Evolutionary conservation across 2,329 filamentous ascomycete genomes (phyloP).

Genomic region (Aquanectria penicillioides): DNA sequence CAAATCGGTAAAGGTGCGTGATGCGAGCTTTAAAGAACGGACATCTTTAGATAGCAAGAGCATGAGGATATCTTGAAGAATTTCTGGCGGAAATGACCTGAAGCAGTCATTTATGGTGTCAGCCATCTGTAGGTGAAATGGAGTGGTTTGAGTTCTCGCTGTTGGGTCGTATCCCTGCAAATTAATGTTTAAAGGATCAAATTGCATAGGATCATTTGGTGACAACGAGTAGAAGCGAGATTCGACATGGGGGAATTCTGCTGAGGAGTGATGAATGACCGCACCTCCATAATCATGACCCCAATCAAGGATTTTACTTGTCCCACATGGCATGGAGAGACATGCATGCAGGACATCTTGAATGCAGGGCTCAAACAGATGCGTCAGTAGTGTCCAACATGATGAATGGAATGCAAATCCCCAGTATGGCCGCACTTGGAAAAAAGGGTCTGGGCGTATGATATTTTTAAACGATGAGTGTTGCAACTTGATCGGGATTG

Average conservation of each 20-base stretch:
- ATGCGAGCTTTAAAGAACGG: background rate
- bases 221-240: background rate
- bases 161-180: no score
- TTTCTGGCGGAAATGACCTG: constrained; percentile 1
- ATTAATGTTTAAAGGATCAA: background rate
- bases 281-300: constrained; percentile 17
- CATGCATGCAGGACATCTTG: constrained; percentile 4
- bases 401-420: constrained; percentile 18
- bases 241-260: background rate
- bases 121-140: background rate
- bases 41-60: constrained; percentile 7
- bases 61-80: constrained; percentile 15
- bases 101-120: background rate
- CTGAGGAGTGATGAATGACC: background rate
- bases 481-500: background rate
- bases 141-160: background rate
- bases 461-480: background rate
- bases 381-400: constrained; percentile 14
- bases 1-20: constrained; percentile 1
- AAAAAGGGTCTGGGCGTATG: background rate
- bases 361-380: background rate
- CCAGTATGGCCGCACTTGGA: constrained; percentile 2
- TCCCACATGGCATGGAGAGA: constrained; percentile 2
- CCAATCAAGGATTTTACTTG: constrained; percentile 2
- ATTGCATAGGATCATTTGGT: background rate